Evolutionary conservation across 192 early-diverging fungal genomes (phyloP), one percentile per base, ranked within the genome.

Genomic region (Rhizophagus clarus): DNA sequence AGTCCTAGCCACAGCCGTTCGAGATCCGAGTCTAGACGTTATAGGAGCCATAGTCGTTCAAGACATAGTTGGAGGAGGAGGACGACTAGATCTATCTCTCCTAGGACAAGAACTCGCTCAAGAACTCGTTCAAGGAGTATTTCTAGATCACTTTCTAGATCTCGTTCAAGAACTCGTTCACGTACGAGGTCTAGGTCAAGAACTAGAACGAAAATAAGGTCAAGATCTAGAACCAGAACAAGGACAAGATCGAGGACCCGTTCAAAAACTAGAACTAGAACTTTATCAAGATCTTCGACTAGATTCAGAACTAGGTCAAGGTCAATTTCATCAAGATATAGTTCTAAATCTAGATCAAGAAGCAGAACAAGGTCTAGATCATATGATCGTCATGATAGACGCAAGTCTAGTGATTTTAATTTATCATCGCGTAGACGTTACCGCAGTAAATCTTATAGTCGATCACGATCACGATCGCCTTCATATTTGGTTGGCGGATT

Each of bases 331-430:
- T 56, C 51, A 56, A 56, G 51, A 22, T 56, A 56, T 56, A 70
- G 68, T n/a, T 70, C 68, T 17, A 45, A 17, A 40, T 66, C 61
- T 8, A 79, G 77, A 17, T 79, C 77, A 22, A 42, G 64, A n/a
- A 47, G 64, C 60, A 45, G 77, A 51, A 69, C 77, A 56, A 79
- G 61, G 24, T 79, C 77, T 26, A 47, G 61, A 68, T 79, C 77
- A 15, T 63, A 40, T 64, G 60, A 40, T 29, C 22, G 77, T 69
- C 66, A 47, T 56, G 66, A 56, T 20, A 47, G 63, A 24, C 77
- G 15, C n/a, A 42, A 47, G 6, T 51, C 77, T 8, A 47, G 45
- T 40, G 77, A 79, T 29, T 79, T 45, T 79, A 45, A 26, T 34
- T 69, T 66, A 45, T 51, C 77, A 47, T 47, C 45, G 2, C 77